Conservation (phyloP, 768 basidiomycete species). For the Daedaleopsis nitida region DNA sequence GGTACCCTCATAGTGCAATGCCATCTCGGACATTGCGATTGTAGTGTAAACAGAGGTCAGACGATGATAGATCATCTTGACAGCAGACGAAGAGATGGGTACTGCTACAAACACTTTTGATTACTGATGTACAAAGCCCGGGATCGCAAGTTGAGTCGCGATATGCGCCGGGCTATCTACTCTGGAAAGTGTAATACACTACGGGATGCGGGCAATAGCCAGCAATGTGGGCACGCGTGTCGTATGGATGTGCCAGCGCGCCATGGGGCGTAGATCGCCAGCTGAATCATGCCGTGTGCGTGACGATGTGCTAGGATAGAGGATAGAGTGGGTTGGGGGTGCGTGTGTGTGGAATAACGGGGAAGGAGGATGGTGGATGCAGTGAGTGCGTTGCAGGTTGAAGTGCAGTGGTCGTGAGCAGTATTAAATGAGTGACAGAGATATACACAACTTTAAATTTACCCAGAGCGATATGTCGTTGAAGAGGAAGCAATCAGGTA, state of each 20-base stretch:
- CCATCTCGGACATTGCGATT: no score
- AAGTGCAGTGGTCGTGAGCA: slow-evolving; percentile 18
- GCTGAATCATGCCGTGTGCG: slow-evolving; percentile 18
- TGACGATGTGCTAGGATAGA: not conserved
- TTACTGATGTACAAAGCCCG: slow-evolving; percentile 23
- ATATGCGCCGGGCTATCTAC: slow-evolving; percentile 15
- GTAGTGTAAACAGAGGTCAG: no score
- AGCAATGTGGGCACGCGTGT: slow-evolving; percentile 3
- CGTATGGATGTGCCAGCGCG: slow-evolving; percentile 2
- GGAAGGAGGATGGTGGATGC: slow-evolving; percentile 1
- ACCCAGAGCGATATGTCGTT: not conserved
- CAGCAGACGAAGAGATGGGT: not conserved
- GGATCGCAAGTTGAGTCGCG: slow-evolving; percentile 38
- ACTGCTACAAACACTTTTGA: slow-evolving; percentile 19
- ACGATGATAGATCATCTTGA: not conserved
- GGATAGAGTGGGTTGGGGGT: slow-evolving; percentile 1
- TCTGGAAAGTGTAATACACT: slow-evolving; percentile 8
- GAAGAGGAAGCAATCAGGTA: not conserved
- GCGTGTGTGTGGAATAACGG: not conserved
- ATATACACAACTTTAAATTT: not conserved
- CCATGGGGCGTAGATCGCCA: slow-evolving; percentile 3
- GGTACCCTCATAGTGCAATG: no score
- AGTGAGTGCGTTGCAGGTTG: slow-evolving; percentile 30
- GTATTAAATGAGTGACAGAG: slow-evolving; percentile 10
- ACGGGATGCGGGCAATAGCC: slow-evolving; percentile 2